Evolutionary conservation across 208 protist genomes (phyloP), one percentile per base, ranked within the genome.

Genomic region (Leishmania major): DNA sequence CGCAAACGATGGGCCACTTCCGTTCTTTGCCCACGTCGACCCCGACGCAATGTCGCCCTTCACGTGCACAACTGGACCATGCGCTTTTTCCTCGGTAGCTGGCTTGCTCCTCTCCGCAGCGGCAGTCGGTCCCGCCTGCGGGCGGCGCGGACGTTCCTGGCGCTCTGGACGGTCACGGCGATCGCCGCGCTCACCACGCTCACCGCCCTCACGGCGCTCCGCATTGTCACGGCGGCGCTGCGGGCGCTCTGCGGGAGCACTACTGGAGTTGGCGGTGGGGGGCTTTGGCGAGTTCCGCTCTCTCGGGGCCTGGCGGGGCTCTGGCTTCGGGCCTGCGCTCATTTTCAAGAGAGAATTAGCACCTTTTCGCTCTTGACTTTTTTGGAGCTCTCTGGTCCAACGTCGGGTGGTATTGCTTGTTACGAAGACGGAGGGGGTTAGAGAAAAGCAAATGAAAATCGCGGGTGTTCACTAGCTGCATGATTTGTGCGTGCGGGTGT

Each of bases 1-100:
- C 28, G 87, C 88, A 78, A 94, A 94, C 35, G 91, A 92, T 76
- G 86, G 85, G n/a, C 88, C 89, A 40, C 79, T 90, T 78, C 88
- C 78, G 57, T 79, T 84, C 78, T 92, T 94, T 28, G 87, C 76
- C 91, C 91, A 94, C 35, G 83, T 90, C n/a, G 84, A 85, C 40
- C 84, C 69, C 47, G 75, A 22, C 28, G 75, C 62, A 47, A 91
- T 84, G 62, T 88, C 85, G 11, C 72, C 64, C 78, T 94, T 94
- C 75, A 87, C 77, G 66, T 91, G 85, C n/a, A 92, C 81, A 28
- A 82, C 83, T n/a, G 87, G 81, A 28, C 78, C 73, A 83, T 87
- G 86, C n/a, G 77, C 19, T 69, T 62, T 78, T 15, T 81, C 79
- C 45, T 82, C 80, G 37, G 47, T 43, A 45, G 64, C 25, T 51